Percentiles rank a stretch among this genome's conserved stretches.
phyloP scores from a whole-genome alignment of 2,329 filamentous ascomycete species.

The Periglandula ipomoeae region DNA sequence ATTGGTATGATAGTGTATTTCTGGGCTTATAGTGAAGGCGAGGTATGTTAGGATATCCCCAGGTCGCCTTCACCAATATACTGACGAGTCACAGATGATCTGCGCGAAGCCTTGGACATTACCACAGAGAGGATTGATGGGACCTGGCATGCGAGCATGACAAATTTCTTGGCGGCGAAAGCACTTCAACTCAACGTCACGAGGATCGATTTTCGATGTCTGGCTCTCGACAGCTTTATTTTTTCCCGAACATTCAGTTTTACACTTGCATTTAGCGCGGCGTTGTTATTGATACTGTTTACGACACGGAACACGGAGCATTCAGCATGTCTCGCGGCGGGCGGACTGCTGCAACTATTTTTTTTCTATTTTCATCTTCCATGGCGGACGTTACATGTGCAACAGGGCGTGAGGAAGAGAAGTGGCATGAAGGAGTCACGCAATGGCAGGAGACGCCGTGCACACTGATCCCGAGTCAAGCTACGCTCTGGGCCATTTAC shows the following conservation, averaged over 20 bases:
- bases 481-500: too few species aligned
- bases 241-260: not conserved
- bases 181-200: not conserved
- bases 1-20: slow-evolving; percentile 84
- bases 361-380: not conserved
- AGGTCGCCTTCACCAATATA: slow-evolving; percentile 6
- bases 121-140: slow-evolving; percentile 40
- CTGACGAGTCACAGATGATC: slow-evolving; percentile 42
- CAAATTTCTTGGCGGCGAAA: not conserved
- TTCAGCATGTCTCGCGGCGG: not conserved
- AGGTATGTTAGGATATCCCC: slow-evolving; percentile 53
- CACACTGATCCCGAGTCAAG: too few species aligned
- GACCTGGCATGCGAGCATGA: slow-evolving; percentile 11
- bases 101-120: slow-evolving; percentile 63
- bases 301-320: slow-evolving; percentile 1
- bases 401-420: too few species aligned
- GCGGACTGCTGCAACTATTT: not conserved
- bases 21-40: slow-evolving; percentile 94
- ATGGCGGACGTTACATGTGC: too few species aligned
- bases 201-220: not conserved
- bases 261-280: slow-evolving; percentile 6
- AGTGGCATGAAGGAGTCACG: too few species aligned
- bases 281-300: slow-evolving; percentile 4
- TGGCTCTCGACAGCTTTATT: not conserved
- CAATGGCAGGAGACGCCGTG: too few species aligned